Evolutionary conservation across 2,329 filamentous ascomycete species (phyloP).

Genomic region (Neopestalotiopsis clavispora): DNA sequence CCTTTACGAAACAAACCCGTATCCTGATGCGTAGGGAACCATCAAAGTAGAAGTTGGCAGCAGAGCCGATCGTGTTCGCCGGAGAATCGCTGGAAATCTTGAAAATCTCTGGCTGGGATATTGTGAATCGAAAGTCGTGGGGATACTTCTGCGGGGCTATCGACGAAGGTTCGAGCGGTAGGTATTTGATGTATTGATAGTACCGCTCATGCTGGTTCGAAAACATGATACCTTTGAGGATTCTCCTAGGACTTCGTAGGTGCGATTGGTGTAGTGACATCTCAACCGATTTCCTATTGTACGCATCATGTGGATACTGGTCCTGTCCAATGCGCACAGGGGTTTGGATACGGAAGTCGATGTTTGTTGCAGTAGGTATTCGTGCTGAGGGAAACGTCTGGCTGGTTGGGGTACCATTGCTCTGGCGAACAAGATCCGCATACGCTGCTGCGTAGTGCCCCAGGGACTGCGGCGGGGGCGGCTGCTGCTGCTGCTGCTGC

Average conservation of each 20-base stretch:
- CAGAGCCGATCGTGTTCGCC: constrained; percentile 34
- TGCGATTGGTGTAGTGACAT: constrained; percentile 52
- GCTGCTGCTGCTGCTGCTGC: constrained; percentile 1
- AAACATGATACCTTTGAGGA: constrained; percentile 31
- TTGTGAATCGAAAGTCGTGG: constrained; percentile 52
- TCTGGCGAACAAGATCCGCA: not conserved
- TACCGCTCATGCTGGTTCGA: constrained; percentile 38
- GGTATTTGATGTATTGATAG: constrained; percentile 63
- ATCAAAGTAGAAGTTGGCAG: constrained; percentile 47
- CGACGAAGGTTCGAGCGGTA: constrained; percentile 52
- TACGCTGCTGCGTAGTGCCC: not conserved
- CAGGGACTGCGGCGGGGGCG: not conserved
- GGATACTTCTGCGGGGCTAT: constrained; percentile 40
- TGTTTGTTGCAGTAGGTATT: not conserved
- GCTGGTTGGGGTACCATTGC: not conserved
- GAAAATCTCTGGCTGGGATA: constrained; percentile 42
- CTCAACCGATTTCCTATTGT: constrained; percentile 46
- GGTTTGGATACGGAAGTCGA: not conserved
- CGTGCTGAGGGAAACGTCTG: not conserved
- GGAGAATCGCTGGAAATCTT: constrained; percentile 40
- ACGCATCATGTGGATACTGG: constrained; percentile 47
- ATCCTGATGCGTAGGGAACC: constrained; percentile 69
- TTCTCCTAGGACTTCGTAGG: constrained; percentile 52
- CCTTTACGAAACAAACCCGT: constrained; percentile 59
- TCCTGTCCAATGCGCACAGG: constrained; percentile 14